phyloP scores from a whole-genome alignment of 306 rosid genomes.

The Styphnolobium japonicum region DNA sequence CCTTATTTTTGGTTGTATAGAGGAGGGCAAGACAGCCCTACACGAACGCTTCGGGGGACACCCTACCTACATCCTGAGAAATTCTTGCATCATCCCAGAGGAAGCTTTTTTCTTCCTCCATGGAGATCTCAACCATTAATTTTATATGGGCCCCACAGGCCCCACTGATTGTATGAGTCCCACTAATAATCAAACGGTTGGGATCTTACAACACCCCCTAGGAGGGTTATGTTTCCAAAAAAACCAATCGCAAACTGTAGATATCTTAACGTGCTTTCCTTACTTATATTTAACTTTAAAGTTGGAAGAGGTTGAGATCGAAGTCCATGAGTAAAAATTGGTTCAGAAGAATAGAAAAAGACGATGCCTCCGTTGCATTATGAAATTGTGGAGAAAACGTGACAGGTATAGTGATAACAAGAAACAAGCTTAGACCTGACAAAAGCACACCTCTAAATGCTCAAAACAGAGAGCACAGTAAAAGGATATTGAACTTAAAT shows the following conservation, averaged over 20 bases:
- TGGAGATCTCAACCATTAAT: too few species aligned
- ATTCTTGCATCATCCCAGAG: too few species aligned
- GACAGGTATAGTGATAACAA: neutral
- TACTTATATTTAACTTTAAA: neutral
- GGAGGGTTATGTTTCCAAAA: neutral
- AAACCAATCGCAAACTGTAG: neutral
- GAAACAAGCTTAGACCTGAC: slow-evolving; percentile 9
- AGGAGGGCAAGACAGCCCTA: too few species aligned
- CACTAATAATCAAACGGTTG: too few species aligned
- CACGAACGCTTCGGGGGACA: too few species aligned
- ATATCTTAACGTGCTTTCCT: neutral
- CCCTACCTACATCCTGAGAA: too few species aligned
- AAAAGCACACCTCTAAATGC: slow-evolving; percentile 30
- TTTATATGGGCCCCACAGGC: too few species aligned
- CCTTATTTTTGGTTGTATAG: too few species aligned
- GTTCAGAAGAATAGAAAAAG: neutral
- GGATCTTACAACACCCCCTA: too few species aligned
- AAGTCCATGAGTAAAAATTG: neutral
- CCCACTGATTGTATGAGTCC: too few species aligned
- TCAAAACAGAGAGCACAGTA: slow-evolving; percentile 24
- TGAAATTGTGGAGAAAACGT: neutral
- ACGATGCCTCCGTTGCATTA: neutral
- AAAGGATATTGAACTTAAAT: slow-evolving; percentile 24
- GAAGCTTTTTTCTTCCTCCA: too few species aligned
- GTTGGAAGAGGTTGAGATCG: neutral